phyloP scores from a whole-genome alignment of 169 alveolate species.

The Ichthyophthirius multifiliis region DNA sequence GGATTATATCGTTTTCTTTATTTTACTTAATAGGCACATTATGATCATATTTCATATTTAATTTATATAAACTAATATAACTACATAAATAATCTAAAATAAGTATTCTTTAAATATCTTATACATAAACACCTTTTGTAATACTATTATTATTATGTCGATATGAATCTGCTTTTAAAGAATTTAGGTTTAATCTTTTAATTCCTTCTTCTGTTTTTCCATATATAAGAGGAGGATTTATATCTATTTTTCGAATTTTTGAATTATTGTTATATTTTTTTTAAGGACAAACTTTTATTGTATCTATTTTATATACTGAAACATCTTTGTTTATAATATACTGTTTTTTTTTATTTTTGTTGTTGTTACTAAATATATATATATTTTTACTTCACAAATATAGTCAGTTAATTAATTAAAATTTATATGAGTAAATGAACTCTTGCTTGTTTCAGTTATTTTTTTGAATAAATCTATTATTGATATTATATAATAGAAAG shows the following conservation, averaged over 20 bases:
- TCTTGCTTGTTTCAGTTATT: neutral
- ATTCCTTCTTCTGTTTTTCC: conserved; percentile 23
- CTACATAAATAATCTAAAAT: neutral
- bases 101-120: neutral
- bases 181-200: neutral
- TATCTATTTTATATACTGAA: neutral
- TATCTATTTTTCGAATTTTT: conserved; percentile 10
- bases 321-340: conserved; percentile 8
- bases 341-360: neutral
- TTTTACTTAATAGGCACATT: neutral
- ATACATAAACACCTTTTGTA: neutral
- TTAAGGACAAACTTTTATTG: neutral
- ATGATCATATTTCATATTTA: neutral
- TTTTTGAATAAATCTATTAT: conserved; percentile 10
- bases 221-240: conserved; percentile 3
- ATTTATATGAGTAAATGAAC: neutral
- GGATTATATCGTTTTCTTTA: neutral
- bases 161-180: neutral
- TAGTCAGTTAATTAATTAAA: neutral
- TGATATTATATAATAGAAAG: neutral
- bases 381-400: neutral
- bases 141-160: neutral
- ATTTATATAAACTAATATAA: neutral
- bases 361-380: no score
- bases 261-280: conserved; percentile 2